Evolutionary conservation across 768 basidiomycete species (phyloP).

Genomic region (Cystobasidium onofrii): DNA sequence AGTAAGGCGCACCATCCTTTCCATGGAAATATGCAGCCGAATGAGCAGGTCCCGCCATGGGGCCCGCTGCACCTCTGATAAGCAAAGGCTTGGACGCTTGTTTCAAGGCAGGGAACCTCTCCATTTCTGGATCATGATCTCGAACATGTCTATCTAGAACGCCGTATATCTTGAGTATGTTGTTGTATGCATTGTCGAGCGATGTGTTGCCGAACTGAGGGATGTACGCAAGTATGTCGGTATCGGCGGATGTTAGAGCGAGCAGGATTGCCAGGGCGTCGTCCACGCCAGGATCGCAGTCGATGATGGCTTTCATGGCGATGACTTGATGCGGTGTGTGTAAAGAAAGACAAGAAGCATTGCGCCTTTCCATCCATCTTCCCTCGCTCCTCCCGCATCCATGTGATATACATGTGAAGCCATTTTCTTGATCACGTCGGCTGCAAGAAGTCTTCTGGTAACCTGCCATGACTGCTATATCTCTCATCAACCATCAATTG

Average conservation of each 20-base stretch:
- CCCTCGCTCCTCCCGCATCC: not conserved
- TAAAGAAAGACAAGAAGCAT: not conserved
- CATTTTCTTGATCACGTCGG: not conserved
- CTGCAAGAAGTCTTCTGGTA: not conserved
- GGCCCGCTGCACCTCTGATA: constrained; percentile 40
- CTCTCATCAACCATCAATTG: no score
- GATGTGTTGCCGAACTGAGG: constrained; percentile 75
- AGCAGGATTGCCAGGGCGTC: constrained; percentile 68
- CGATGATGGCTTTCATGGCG: constrained; percentile 7
- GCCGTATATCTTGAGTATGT: constrained; percentile 44
- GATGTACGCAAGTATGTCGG: constrained; percentile 68
- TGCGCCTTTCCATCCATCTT: not conserved
- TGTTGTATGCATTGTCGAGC: constrained; percentile 41
- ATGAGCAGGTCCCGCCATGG: constrained; percentile 39
- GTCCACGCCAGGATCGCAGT: constrained; percentile 68
- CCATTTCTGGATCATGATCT: constrained; percentile 32
- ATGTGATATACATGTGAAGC: not conserved
- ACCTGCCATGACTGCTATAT: not conserved
- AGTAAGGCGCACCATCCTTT: not conserved
- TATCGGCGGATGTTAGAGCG: constrained; percentile 71
- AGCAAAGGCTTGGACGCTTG: constrained; percentile 21
- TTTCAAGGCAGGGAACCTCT: constrained; percentile 30
- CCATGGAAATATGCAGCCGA: constrained; percentile 42
- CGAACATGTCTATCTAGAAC: constrained; percentile 41
- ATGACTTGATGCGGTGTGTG: not conserved